Base-by-base conservation (phyloP, 106 monocot species). In the Platanthera guangdongensis region DNA sequence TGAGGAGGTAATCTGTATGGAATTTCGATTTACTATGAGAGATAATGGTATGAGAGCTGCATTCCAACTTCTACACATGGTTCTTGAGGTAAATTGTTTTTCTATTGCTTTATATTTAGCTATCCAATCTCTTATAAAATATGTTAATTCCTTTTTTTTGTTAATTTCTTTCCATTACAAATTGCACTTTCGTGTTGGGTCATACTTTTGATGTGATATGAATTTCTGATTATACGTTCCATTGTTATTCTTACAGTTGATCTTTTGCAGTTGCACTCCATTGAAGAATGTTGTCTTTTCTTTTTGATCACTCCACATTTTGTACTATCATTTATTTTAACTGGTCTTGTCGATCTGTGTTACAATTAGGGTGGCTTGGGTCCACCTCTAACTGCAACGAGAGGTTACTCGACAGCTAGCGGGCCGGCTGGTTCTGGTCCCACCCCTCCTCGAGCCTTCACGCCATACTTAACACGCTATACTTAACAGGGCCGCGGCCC, bases 11-110 rank as follows among this genome's bases (percentile, higher is more conserved):
- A 99, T 99, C 60, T 94, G 82, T 77, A 99, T 99, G 94, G 97
- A 99, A 76, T 99, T 94, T 74, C 87, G 97, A 30, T 99, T 99
- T 85, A 86, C 89, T 67, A 74, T 94, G 80, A 89, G 97, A 79
- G 97, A 99, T 81, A 83, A 90, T 82, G 97, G 97, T 49, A 99
- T 99, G 97, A 84, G 94, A 82, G 97, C 97, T 82, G 97, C 97
- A 63, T 99, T 99, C 79, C 94, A 99, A 80, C 86, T 99, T 76
- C 86, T 99, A 77, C 97, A 99, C 72, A 99, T 99, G 97, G 97
- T 99, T 15, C 94, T 99, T 76, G 97, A 94, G 95, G 95, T 96
- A 84, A 30, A 74, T 52, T 19, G 9, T 72, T 60, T 78, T 51
- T 60, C 48, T 48, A 11, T 50, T 22, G 19, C 49, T 22, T 7